Percentiles rank a stretch among this genome's conserved stretches.
Evolutionary conservation across 257 asterid species (phyloP).

Genomic region (Nyctanthes arbortristis): DNA sequence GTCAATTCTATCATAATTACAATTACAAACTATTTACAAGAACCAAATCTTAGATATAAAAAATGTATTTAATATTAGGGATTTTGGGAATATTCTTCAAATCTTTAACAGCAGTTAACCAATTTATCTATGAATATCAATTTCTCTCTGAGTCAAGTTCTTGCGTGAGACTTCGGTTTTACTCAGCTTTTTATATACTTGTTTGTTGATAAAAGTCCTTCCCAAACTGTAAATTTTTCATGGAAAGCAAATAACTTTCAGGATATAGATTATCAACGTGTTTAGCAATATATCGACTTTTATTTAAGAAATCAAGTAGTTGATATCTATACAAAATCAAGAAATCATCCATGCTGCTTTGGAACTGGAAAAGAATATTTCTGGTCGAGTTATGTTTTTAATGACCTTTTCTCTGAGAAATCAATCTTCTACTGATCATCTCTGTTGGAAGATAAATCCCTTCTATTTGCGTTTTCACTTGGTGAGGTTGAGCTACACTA

Average conservation of each 20-base stretch:
- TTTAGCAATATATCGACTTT: neutral
- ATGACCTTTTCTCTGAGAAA: neutral
- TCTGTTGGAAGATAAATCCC: too few relatives aligned
- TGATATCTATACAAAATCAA: neutral
- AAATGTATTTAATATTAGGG: too few relatives aligned
- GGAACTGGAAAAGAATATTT: neutral
- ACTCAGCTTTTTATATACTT: neutral
- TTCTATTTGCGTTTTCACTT: too few relatives aligned
- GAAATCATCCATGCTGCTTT: neutral
- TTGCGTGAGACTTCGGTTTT: neutral
- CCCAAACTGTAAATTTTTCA: constrained; percentile 3
- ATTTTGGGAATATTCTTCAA: too few relatives aligned
- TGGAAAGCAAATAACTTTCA: neutral
- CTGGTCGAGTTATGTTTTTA: neutral
- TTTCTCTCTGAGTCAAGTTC: neutral
- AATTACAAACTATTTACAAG: too few relatives aligned
- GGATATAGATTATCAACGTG: constrained; percentile 10
- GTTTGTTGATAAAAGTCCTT: neutral
- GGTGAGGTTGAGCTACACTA: too few relatives aligned
- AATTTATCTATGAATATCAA: neutral
- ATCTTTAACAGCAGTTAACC: too few relatives aligned
- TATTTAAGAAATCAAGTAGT: too few relatives aligned
- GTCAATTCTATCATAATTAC: too few relatives aligned
- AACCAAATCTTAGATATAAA: too few relatives aligned
- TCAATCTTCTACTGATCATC: too few relatives aligned